These are phyloP conservation scores for Mucor irregularis DNA, from an alignment of 371 early-diverging fungal species.

Conservation along the genomic window DNA sequence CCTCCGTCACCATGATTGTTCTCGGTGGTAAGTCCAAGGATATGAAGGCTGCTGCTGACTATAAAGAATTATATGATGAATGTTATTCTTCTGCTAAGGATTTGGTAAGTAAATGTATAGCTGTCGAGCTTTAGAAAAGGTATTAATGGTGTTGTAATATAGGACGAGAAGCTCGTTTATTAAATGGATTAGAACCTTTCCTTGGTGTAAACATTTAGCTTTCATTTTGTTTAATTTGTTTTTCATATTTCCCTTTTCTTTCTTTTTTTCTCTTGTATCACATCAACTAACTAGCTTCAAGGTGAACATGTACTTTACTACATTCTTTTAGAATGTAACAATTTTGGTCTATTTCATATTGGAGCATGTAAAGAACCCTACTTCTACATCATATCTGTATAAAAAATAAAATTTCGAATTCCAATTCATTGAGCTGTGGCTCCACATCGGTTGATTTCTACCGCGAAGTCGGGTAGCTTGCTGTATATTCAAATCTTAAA, in stretches of 20 bases:
- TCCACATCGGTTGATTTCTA: no score
- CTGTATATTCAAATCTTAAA: no score
- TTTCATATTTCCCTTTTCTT: neutral
- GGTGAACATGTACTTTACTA: neutral
- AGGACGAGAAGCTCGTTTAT: slow-evolving; percentile 41
- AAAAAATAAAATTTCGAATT: no score
- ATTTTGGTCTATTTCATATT: no score
- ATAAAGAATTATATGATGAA: slow-evolving; percentile 83
- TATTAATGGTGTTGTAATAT: no score
- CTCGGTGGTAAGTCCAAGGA: slow-evolving; percentile 77
- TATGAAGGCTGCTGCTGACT: slow-evolving; percentile 69
- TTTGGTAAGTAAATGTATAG: slow-evolving; percentile 47
- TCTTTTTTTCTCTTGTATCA: neutral
- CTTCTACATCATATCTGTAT: no score
- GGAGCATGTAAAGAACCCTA: no score
- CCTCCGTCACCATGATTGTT: slow-evolving; percentile 88
- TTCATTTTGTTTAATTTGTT: neutral
- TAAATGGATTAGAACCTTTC: slow-evolving; percentile 8
- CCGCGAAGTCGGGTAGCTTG: no score
- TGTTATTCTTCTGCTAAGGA: slow-evolving; percentile 68
- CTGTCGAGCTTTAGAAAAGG: neutral
- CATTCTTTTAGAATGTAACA: neutral
- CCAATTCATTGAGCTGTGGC: no score
- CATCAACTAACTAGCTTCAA: neutral
- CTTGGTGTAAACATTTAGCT: no score